A percentile compares a stretch with the other conserved stretches of the same genome.
phyloP scores from a whole-genome alignment of 2,329 filamentous ascomycete species.

The Metarhizium guizhouense region DNA sequence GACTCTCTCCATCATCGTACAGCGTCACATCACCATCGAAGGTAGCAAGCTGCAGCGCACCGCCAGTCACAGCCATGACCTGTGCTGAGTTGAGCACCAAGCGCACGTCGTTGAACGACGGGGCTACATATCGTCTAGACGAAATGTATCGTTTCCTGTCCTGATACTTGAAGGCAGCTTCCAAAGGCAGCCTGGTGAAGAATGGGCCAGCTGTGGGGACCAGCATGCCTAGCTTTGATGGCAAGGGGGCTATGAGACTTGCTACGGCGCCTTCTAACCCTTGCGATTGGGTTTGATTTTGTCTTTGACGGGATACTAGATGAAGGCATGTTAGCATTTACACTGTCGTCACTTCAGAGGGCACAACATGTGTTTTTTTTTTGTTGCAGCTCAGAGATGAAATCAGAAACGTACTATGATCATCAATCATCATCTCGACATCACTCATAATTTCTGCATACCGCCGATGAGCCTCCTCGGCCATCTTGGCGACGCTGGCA shows the following conservation, averaged over 20 bases:
- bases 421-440: conserved; percentile 83
- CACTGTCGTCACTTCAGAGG: too few species aligned
- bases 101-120: conserved; percentile 94
- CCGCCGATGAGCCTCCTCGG: conserved; percentile 70
- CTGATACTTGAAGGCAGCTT: conserved; percentile 86
- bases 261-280: neutral
- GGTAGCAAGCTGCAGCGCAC: conserved; percentile 74
- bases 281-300: conserved; percentile 4
- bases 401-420: conserved; percentile 58
- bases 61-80: conserved; percentile 77
- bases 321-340: neutral
- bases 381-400: too few species aligned
- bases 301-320: conserved; percentile 60
- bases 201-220: conserved; percentile 89
- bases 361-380: too few species aligned
- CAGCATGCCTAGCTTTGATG: conserved; percentile 85
- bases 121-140: conserved; percentile 83
- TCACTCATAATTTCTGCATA: conserved; percentile 95
- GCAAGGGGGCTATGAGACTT: conserved; percentile 30
- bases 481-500: conserved; percentile 60
- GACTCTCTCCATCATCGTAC: conserved; percentile 79
- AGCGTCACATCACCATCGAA: conserved; percentile 98
- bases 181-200: conserved; percentile 79
- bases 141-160: conserved; percentile 82
- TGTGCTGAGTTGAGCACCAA: conserved; percentile 92